Percentiles rank a stretch among this genome's conserved stretches.
Conservation (phyloP, 495 filamentous ascomycete species). For the Trichoderma virens region DNA sequence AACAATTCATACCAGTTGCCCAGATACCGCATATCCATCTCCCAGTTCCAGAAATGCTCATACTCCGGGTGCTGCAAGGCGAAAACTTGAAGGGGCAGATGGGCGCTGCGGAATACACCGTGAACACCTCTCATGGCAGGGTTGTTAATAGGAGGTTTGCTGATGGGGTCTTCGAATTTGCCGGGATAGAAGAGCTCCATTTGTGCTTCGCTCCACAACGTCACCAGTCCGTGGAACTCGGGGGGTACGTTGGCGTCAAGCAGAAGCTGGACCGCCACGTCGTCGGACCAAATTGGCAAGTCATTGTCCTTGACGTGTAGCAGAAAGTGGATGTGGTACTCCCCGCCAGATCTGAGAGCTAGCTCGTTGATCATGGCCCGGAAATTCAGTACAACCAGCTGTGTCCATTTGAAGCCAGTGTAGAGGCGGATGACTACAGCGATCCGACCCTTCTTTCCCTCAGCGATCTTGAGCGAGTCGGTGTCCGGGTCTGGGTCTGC, state of each 20-base stretch:
- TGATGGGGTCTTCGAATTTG: conserved; percentile 57
- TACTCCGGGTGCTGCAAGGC: conserved; percentile 85
- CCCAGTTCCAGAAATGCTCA: conserved; percentile 96
- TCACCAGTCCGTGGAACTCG: conserved; percentile 82
- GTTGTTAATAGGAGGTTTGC: conserved; percentile 46
- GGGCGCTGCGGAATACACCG: conserved; percentile 83
- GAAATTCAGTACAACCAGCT: conserved; percentile 62
- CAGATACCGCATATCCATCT: conserved; percentile 89
- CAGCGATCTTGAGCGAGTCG: neutral
- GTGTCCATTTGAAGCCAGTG: conserved; percentile 59
- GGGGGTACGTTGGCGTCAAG: conserved; percentile 69
- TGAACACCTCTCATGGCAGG: conserved; percentile 58
- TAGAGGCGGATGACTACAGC: conserved; percentile 69
- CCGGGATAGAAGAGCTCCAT: conserved; percentile 82
- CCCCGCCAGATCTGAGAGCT: conserved; percentile 62
- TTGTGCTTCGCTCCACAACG: conserved; percentile 87
- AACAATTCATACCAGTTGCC: conserved; percentile 95
- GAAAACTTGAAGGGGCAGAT: conserved; percentile 89
- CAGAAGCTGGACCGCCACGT: conserved; percentile 42
- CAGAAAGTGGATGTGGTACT: conserved; percentile 75
- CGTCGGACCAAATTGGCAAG: conserved; percentile 56
- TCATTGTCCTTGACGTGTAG: conserved; percentile 66
- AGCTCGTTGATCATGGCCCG: conserved; percentile 75
- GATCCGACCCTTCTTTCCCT: conserved; percentile 36
- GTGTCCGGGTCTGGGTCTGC: neutral